Evolutionary conservation across 2,329 filamentous ascomycete species (phyloP).

Genomic region (Sporothrix phasma): DNA sequence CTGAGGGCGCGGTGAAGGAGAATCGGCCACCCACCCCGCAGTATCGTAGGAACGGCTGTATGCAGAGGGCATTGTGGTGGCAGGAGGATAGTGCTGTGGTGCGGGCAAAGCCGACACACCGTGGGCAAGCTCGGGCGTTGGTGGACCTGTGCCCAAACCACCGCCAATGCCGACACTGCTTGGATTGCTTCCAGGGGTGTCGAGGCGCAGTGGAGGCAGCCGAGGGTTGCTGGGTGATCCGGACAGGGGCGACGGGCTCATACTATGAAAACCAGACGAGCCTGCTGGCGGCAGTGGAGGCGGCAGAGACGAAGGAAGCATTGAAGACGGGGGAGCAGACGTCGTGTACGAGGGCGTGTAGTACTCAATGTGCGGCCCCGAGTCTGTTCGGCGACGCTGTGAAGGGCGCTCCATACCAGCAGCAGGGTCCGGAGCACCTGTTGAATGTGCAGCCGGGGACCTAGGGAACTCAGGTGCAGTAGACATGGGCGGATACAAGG

Average conservation of each 20-base stretch:
- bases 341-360: constrained; percentile 6
- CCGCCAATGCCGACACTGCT: constrained; percentile 22
- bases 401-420: constrained; percentile 15
- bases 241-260: constrained; percentile 16
- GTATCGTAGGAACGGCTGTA: constrained; percentile 20
- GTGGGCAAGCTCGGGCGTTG: constrained; percentile 11
- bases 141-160: constrained; percentile 15
- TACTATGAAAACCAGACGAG: constrained; percentile 10
- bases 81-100: constrained; percentile 4
- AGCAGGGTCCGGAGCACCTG: constrained; percentile 18
- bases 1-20: constrained; percentile 20
- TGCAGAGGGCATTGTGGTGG: neutral
- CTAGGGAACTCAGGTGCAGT: constrained; percentile 7
- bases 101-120: constrained; percentile 7
- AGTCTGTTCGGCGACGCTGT: constrained; percentile 17
- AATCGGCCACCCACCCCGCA: constrained; percentile 15
- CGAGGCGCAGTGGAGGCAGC: constrained; percentile 14
- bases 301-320: constrained; percentile 6
- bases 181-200: constrained; percentile 21
- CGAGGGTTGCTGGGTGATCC: constrained; percentile 14
- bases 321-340: neutral
- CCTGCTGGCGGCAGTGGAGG: neutral
- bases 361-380: constrained; percentile 11
- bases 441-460: constrained; percentile 20
- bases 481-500: constrained; percentile 11